phyloP scores from a whole-genome alignment of 768 basidiomycete genomes.

The Cystofilobasidium capitatum region DNA sequence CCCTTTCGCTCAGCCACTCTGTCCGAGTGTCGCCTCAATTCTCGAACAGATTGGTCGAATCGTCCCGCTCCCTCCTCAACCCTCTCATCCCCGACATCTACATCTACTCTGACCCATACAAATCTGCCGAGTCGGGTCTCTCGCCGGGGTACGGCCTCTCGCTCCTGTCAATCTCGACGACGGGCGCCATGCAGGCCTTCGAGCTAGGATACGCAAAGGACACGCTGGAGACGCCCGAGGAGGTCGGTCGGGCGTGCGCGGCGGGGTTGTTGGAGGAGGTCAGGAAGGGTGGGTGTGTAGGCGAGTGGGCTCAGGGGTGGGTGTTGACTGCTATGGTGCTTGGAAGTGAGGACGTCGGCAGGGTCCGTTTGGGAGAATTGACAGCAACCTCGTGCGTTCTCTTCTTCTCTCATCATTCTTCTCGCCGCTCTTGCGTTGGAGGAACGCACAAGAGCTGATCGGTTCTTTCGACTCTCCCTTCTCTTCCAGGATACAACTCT shows the following conservation, averaged over 20 bases:
- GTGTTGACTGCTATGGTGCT: conserved; percentile 83
- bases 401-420: neutral
- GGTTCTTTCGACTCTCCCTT: neutral
- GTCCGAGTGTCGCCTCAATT: conserved; percentile 96
- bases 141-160: conserved; percentile 93
- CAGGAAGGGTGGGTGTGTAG: conserved; percentile 74
- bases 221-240: conserved; percentile 65
- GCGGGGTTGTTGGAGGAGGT: conserved; percentile 70
- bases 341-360: conserved; percentile 94
- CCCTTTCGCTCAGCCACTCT: conserved; percentile 56
- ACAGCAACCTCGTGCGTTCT: conserved; percentile 59
- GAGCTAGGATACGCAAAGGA: conserved; percentile 64
- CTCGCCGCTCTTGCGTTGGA: conserved; percentile 30
- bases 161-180: conserved; percentile 83
- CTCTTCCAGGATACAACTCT: conserved; percentile 67
- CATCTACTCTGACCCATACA: conserved; percentile 95
- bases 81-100: conserved; percentile 97
- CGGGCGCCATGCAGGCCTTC: conserved; percentile 72
- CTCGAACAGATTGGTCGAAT: conserved; percentile 94
- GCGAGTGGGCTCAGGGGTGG: conserved; percentile 75
- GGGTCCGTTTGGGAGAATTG: conserved; percentile 74
- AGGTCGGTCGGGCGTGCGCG: conserved; percentile 74
- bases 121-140: conserved; percentile 85
- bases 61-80: conserved; percentile 82
- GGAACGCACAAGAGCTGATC: conserved; percentile 5